Conservation (phyloP, 2,329 filamentous ascomycete genomes). For the Beauveria sp. region DNA sequence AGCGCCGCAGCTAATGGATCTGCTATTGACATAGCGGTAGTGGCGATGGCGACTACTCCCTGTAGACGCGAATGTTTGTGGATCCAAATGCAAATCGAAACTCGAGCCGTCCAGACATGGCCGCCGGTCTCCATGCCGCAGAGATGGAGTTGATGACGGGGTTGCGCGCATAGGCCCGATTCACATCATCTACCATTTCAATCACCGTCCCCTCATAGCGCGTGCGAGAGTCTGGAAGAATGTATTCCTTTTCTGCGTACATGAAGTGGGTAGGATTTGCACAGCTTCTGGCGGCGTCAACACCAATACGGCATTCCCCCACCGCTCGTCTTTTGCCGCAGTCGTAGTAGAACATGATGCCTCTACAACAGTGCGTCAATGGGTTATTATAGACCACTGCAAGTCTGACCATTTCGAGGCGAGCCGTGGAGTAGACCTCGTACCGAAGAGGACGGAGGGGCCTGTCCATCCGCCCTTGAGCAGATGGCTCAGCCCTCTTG, state of each 20-base stretch:
- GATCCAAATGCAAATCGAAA: slow-evolving; percentile 6
- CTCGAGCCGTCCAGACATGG: neutral
- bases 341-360: slow-evolving; percentile 4
- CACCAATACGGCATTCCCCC: neutral
- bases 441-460: neutral
- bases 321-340: neutral
- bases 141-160: neutral
- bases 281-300: neutral
- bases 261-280: neutral
- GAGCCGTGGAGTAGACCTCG: neutral
- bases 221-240: neutral
- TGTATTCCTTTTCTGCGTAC: neutral
- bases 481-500: neutral
- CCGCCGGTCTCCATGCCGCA: neutral
- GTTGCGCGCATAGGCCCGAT: neutral
- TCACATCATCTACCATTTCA: neutral
- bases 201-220: slow-evolving; percentile 1
- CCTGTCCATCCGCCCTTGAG: neutral
- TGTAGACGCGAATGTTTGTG: neutral
- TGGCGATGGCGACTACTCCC: neutral
- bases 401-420: neutral
- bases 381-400: neutral
- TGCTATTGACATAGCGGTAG: neutral
- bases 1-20: neutral
- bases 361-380: neutral